Evolutionary conservation across 495 filamentous ascomycete species (phyloP), one percentile per base, ranked within the genome.

Genomic region (Daldinia vernicosa): DNA sequence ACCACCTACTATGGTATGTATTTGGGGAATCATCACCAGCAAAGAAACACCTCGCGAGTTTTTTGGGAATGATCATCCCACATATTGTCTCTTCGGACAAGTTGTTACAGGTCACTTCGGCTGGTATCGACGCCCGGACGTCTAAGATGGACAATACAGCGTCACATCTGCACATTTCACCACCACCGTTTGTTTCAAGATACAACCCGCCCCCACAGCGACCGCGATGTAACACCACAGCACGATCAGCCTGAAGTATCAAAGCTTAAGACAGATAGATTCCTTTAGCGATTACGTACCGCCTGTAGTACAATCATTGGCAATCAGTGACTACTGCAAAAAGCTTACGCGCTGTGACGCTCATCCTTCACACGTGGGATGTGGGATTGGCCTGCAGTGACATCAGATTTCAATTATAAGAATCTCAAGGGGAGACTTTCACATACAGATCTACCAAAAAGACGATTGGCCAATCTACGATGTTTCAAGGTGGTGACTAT

Each of bases 151-250:
- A 60, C 64, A 53, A 28, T 53, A 27, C 55, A 69, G 35, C 33
- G 70, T 73, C 64, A 30, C 66, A 73, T 66, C 47, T 43, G 69
- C 64, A 30, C 66, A 73, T 66, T 53, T 43, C 11, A 61, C 22
- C 57, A 68, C 35, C 47, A 53, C 51, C 57, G 57, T 73, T 63
- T 66, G 70, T 73, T 73, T 73, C 70, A 73, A 73, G 61, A 60
- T 51, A 43, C 50, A 62, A 58, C 50, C 52, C 17, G 37, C 57
- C 66, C 70, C 17, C 61, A 66, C 14, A n/a, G 27, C 53, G 17
- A 24, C 43, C 43, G 45, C 70, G 70, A 73, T 73, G 70, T 62
- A 69, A 73, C 66, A n/a, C n/a, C n/a, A n/a, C n/a, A n/a, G n/a
- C n/a, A 47, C 40, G 62, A 66, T 73, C 70, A 69, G 66, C 69